Evolutionary conservation across 2,329 filamentous ascomycete genomes (phyloP).

Genomic region (Neoascochyta sp.): DNA sequence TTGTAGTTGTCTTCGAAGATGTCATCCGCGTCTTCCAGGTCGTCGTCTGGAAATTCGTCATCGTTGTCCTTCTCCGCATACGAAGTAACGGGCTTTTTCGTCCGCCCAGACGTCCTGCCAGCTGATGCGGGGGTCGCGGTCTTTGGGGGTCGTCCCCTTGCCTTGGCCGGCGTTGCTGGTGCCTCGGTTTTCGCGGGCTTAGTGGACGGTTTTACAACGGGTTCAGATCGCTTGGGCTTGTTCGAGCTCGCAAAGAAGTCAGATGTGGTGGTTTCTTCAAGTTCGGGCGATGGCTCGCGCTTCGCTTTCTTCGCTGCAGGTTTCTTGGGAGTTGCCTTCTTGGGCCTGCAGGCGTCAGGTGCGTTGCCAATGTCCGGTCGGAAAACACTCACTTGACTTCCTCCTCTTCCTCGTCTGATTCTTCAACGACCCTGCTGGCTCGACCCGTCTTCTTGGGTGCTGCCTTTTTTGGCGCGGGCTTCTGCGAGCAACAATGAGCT

Average conservation of each 20-base stretch:
- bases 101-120: conserved; percentile 36
- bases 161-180: conserved; percentile 36
- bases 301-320: conserved; percentile 55
- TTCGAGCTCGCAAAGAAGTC: conserved; percentile 61
- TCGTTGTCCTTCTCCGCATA: conserved; percentile 59
- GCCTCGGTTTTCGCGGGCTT: conserved; percentile 27
- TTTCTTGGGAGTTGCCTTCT: conserved; percentile 54
- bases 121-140: conserved; percentile 35
- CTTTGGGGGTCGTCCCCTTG: conserved; percentile 30
- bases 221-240: conserved; percentile 51
- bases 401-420: conserved; percentile 61
- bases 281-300: conserved; percentile 47
- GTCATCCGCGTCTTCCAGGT: conserved; percentile 65
- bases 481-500: conserved; percentile 14
- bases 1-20: conserved; percentile 74
- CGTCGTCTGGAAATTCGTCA: conserved; percentile 47
- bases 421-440: conserved; percentile 59
- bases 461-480: conserved; percentile 35
- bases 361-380: conserved; percentile 1
- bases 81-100: conserved; percentile 44
- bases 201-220: conserved; percentile 31
- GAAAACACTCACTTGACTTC: conserved; percentile 36
- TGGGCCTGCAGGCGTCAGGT: conserved; percentile 32
- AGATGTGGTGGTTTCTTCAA: conserved; percentile 58
- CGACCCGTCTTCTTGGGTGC: conserved; percentile 43